Evolutionary conservation across 768 basidiomycete species (phyloP).

Genomic region (Leucocoprinus leucothites): DNA sequence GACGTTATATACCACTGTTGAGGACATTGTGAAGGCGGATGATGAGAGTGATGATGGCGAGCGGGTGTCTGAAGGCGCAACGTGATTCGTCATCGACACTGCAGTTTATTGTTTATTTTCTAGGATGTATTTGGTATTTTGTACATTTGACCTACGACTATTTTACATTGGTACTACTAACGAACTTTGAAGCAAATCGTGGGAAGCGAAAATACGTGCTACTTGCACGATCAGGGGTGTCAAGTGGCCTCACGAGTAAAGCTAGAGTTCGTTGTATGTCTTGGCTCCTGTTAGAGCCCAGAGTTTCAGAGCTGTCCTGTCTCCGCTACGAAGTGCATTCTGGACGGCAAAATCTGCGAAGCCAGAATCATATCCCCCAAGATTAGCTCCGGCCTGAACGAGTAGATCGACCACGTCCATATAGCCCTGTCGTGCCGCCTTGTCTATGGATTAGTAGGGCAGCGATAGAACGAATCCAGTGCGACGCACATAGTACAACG

Average conservation of each 20-base stretch:
- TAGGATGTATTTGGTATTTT: conserved; percentile 7
- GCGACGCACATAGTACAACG: conserved; percentile 71
- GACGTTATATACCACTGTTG: conserved; percentile 39
- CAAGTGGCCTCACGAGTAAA: too few relatives aligned
- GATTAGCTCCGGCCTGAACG: conserved; percentile 69
- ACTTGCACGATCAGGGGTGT: too few relatives aligned
- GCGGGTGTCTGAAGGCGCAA: too few relatives aligned
- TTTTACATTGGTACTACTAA: background rate
- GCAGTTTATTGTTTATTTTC: background rate
- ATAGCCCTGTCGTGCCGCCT: conserved; percentile 78
- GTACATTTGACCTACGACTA: background rate
- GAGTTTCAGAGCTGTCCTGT: conserved; percentile 41
- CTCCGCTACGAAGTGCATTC: conserved; percentile 32
- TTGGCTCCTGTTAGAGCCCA: conserved; percentile 57
- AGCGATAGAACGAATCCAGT: background rate
- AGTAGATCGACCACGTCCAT: conserved; percentile 58
- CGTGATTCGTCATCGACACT: conserved; percentile 9
- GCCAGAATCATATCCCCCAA: conserved; percentile 66
- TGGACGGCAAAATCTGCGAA: conserved; percentile 49
- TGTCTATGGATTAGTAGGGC: background rate
- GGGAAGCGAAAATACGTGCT: too few relatives aligned
- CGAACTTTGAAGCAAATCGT: background rate
- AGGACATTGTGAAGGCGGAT: conserved; percentile 39
- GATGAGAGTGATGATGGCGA: conserved; percentile 28
- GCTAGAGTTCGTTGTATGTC: conserved; percentile 5